phyloP scores from a whole-genome alignment of 2,329 filamentous ascomycete genomes.

The Onygenales sp. region DNA sequence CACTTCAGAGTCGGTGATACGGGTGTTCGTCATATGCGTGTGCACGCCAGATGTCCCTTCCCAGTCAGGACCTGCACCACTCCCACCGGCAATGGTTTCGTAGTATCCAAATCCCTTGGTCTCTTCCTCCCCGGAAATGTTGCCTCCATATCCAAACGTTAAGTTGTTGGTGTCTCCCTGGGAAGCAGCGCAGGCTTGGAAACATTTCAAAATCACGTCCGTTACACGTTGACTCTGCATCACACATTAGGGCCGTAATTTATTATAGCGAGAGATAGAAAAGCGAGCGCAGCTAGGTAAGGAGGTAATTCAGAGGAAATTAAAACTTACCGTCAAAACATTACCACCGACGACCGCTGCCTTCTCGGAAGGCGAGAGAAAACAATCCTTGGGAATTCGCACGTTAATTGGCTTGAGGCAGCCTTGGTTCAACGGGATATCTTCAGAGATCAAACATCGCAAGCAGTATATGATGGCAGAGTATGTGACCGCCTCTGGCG shows the following conservation, averaged over 20 bases:
- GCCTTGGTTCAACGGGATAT: conserved; percentile 76
- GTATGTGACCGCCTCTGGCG: conserved; percentile 67
- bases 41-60: conserved; percentile 68
- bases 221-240: conserved; percentile 56
- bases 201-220: conserved; percentile 68
- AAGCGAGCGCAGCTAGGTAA: neutral
- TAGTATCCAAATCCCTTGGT: conserved; percentile 67
- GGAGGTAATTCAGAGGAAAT: neutral
- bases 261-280: neutral
- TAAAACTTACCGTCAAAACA: conserved; percentile 50
- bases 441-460: conserved; percentile 62
- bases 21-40: conserved; percentile 78
- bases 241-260: neutral
- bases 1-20: conserved; percentile 71
- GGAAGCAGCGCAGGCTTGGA: conserved; percentile 63
- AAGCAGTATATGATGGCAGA: conserved; percentile 75
- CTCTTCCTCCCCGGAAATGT: conserved; percentile 42
- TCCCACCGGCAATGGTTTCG: conserved; percentile 73
- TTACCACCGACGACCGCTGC: conserved; percentile 74
- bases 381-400: conserved; percentile 58
- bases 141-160: conserved; percentile 67
- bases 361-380: conserved; percentile 61
- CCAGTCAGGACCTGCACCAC: conserved; percentile 64
- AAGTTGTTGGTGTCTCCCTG: conserved; percentile 74
- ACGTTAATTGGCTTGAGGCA: conserved; percentile 65